Percentiles rank a stretch among this genome's conserved stretches.
Evolutionary conservation across 768 basidiomycete genomes (phyloP).

Genomic region (Dendrothele bispora): DNA sequence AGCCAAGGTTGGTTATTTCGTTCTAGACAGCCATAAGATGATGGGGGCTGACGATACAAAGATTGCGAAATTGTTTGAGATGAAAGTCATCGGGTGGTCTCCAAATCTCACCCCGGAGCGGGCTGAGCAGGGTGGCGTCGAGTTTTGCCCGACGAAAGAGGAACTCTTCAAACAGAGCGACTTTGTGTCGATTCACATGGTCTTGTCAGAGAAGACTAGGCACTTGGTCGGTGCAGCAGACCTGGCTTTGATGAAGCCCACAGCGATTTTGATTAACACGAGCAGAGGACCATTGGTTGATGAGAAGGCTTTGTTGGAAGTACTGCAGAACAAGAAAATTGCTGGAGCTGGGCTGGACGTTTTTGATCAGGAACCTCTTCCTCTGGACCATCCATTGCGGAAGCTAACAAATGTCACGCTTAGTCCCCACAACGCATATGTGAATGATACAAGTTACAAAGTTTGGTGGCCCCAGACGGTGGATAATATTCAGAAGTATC

Average conservation of each 20-base stretch:
- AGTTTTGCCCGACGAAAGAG: slow-evolving; percentile 48
- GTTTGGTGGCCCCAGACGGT: slow-evolving; percentile 50
- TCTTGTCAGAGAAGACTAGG: slow-evolving; percentile 50
- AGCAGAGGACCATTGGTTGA: slow-evolving; percentile 67
- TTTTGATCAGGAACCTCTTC: slow-evolving; percentile 65
- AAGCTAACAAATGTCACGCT: slow-evolving; percentile 53
- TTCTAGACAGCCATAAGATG: background rate
- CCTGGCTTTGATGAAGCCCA: slow-evolving; percentile 53
- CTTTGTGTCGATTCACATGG: slow-evolving; percentile 61
- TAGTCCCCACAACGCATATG: slow-evolving; percentile 63
- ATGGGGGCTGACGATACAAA: slow-evolving; percentile 14
- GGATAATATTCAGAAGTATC: slow-evolving; percentile 55
- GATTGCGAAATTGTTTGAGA: slow-evolving; percentile 60
- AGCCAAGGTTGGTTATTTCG: slow-evolving; percentile 39
- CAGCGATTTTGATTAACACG: slow-evolving; percentile 65
- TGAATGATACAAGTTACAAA: slow-evolving; percentile 50
- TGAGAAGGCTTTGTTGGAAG: slow-evolving; percentile 51
- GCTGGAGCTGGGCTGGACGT: slow-evolving; percentile 67
- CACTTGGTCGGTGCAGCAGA: slow-evolving; percentile 49
- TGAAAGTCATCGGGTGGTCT: slow-evolving; percentile 65
- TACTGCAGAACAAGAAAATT: slow-evolving; percentile 45
- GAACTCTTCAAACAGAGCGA: slow-evolving; percentile 55
- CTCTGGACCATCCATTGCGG: slow-evolving; percentile 54
- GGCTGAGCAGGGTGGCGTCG: slow-evolving; percentile 50
- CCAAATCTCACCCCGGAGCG: slow-evolving; percentile 61